Conservation (phyloP, 441 rosid genomes). For the Pelargonium fulgidum region DNA sequence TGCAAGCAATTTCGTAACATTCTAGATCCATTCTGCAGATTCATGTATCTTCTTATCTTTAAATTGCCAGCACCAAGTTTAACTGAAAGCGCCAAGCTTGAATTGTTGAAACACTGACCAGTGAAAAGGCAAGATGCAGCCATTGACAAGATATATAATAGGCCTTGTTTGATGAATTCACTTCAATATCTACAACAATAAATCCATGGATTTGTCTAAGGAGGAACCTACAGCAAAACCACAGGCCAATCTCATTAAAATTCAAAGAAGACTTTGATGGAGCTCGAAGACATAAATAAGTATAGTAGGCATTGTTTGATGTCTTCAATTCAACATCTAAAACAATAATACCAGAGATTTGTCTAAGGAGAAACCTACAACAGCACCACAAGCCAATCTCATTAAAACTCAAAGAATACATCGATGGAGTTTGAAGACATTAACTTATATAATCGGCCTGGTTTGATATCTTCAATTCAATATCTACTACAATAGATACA, state of each 20-base stretch:
- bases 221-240: background rate
- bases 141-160: constrained; percentile 11
- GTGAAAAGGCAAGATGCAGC: constrained; percentile 25
- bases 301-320: too few relatives aligned
- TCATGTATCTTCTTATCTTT: constrained; percentile 20
- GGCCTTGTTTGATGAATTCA: background rate
- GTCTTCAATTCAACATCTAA: too few relatives aligned
- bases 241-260: background rate
- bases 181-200: background rate
- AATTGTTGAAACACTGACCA: constrained; percentile 23
- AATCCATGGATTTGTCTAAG: background rate
- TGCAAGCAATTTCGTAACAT: constrained; percentile 12
- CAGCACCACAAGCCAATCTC: too few relatives aligned
- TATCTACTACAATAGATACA: too few relatives aligned
- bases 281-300: too few relatives aligned
- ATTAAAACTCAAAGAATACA: too few relatives aligned
- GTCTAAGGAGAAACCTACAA: too few relatives aligned
- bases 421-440: background rate
- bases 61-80: constrained; percentile 18
- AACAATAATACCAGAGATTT: too few relatives aligned
- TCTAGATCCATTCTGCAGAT: constrained; percentile 14
- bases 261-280: constrained; percentile 2
- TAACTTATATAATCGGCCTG: too few relatives aligned
- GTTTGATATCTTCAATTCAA: too few relatives aligned
- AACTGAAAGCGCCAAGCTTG: constrained; percentile 26